Base-by-base conservation (phyloP, 2,329 filamentous ascomycete genomes). In the Fusarium heterosporum region DNA sequence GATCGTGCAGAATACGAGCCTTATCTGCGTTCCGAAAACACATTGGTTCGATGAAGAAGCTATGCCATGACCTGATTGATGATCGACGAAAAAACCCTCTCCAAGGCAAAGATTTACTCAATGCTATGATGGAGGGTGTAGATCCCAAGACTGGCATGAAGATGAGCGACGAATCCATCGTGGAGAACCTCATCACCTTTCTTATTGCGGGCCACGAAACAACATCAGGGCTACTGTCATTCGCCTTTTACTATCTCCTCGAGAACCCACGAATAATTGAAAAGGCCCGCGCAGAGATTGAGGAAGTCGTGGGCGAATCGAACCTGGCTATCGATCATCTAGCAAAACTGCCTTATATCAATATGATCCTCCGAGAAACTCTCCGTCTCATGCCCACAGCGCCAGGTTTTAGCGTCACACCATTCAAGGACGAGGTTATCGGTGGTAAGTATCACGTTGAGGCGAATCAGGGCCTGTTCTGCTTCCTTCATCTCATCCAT, bases 321-420 rank as follows among this genome's bases (percentile, higher is more conserved):
- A 13, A 3, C 3, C n/a, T 61, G 2, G 55, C 48, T 0, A 46
- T 43, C 1, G 55, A 61, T 9, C 40, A 61, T 42, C 25, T 61
- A 0, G 13, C 40, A 19, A 61, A 41, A 25, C 46, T 61, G 47
- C 47, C 40, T 4, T 61, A 61, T 12, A 41, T 61, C 19, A 55
- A 16, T 29, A 61, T 55, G 56, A 17, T 61, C 34, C 16, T 61
- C 16, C 29, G 58, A 16, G 58, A 61, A 11, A 47, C 58, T 2
- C 55, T 61, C 4, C 58, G 58, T 4, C 25, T 61, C 1, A 55
- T 61, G 58, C 58, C 55, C 4, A 61, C 58, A 0, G 58, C 58
- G 0, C 58, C 58, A 10, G 58, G 58, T 0, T 61, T 41, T 25
- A 17, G 12, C 10, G 29, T 61, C 5, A 53, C 58, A 1, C 40